Base-by-base conservation (phyloP, 306 rosid genomes). In the Cucumis melo region DNA sequence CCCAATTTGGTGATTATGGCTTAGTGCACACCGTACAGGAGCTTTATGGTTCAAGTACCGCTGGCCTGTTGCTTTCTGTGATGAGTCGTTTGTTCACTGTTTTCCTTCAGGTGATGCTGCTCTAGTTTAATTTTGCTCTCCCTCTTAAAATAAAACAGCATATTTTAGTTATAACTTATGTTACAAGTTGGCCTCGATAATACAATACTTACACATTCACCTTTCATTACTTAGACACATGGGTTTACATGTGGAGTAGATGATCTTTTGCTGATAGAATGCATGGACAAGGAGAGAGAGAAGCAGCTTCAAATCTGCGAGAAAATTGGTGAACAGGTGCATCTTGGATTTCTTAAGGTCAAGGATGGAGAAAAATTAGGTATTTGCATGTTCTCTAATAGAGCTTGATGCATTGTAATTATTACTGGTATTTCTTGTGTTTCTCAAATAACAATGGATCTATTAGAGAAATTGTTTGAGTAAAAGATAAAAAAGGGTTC, bases 161-260 rank as follows among this genome's bases (percentile, higher is more conserved):
- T 14, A 46, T 48, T 24, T 27, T 46, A 44, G 76, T 24, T 8
- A 3, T 32, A 14, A 21, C 61, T 38, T 56, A 14, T 55, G 51
- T 54, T 57, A 38, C 58, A 34, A 62, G 66, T 68, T 78, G 61
- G 13, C 44, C 24, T 8, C 42, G 19, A 12, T 32, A 70, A 10
- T 19, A 44, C 77, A 70, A 10, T 21, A 44, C 77, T 44, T 59
- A 27, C 55, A 77, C 73, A 5, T 75, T 75, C 65, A 63, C 14
- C 54, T 27, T 51, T 53, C 46, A 60, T 84, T 63, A 29, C 86
- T 73, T 85, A 94, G 98, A 81, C 83, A 86, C 97, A 94, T 63
- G 97, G 96, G 41, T 90, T 91, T 87, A 94, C 97, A 6, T 91
- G 98, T 82, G 97, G 98, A 66, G 89, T 94, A 32, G 95, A 91